A percentile compares a stretch with the other conserved stretches of the same genome.
Evolutionary conservation across 2,329 filamentous ascomycete genomes (phyloP).

Genomic region (Paraconiothyrium brasiliense): DNA sequence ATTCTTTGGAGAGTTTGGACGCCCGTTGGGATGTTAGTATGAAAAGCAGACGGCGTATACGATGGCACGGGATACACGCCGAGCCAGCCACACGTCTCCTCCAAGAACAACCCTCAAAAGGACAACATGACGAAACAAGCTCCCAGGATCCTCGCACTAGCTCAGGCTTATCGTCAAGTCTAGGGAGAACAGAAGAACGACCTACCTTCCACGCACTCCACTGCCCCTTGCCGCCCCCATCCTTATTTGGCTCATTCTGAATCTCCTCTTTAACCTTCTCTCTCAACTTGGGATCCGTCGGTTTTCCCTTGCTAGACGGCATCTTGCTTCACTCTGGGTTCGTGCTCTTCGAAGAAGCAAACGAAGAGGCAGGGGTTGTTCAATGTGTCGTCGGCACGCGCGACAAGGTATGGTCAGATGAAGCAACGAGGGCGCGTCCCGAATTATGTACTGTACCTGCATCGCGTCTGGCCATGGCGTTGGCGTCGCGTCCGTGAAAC

Average conservation of each 20-base stretch:
- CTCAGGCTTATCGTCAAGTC: background rate
- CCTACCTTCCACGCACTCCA: conserved; percentile 59
- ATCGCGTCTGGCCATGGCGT: background rate
- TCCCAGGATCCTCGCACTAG: too few species aligned
- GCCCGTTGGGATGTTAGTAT: conserved; percentile 36
- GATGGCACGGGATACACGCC: too few species aligned
- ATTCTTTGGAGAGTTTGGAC: conserved; percentile 55
- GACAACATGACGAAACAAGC: background rate
- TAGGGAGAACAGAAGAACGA: background rate
- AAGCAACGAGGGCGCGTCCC: background rate
- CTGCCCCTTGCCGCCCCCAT: conserved; percentile 57
- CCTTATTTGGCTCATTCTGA: conserved; percentile 57
- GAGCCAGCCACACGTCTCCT: too few species aligned
- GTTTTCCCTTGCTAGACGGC: conserved; percentile 57
- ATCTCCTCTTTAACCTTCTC: conserved; percentile 58
- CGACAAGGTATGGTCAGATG: too few species aligned
- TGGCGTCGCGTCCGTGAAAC: conserved; percentile 5
- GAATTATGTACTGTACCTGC: conserved; percentile 2
- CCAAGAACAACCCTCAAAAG: too few species aligned
- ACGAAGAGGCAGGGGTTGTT: too few species aligned
- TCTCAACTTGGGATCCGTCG: conserved; percentile 56
- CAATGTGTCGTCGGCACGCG: too few species aligned
- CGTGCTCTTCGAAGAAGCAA: background rate
- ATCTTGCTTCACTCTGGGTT: conserved; percentile 30
- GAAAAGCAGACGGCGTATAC: background rate